Percentiles rank a stretch among this genome's conserved stretches.
phyloP scores from a whole-genome alignment of 164 flowering plant genomes.

The Amborella trichopoda region DNA sequence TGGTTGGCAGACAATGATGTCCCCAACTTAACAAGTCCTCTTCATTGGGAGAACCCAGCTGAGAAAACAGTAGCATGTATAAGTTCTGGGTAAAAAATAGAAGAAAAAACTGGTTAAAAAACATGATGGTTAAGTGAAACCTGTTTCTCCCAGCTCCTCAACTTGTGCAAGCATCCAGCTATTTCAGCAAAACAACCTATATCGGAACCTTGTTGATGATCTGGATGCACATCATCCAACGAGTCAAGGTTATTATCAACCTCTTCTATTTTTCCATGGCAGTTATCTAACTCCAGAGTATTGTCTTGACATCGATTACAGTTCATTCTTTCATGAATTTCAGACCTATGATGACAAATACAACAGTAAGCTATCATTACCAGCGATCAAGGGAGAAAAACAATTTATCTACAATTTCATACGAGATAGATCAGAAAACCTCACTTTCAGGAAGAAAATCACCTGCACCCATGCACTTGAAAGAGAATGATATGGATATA shows the following conservation, averaged over 20 bases:
- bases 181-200: constrained; percentile 87
- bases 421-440: no score
- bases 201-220: constrained; percentile 18
- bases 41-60: constrained; percentile 83
- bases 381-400: no score
- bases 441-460: no score
- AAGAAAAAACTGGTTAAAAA: neutral
- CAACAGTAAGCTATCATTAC: no score
- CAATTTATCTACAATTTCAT: no score
- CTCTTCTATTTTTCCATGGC: constrained; percentile 13
- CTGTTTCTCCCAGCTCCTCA: constrained; percentile 77
- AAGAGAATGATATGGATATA: no score
- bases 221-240: constrained; percentile 8
- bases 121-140: constrained; percentile 14
- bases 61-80: constrained; percentile 3
- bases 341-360: constrained; percentile 40
- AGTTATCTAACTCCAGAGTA: constrained; percentile 9
- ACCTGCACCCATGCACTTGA: no score
- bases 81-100: neutral
- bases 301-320: constrained; percentile 59
- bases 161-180: constrained; percentile 56
- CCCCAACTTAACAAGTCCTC: constrained; percentile 95
- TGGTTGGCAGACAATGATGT: constrained; percentile 54
- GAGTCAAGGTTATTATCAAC: constrained; percentile 13
- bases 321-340: constrained; percentile 87